Evolutionary conservation across 768 basidiomycete genomes (phyloP).

Genomic region (Sistotremastrum suecicum): DNA sequence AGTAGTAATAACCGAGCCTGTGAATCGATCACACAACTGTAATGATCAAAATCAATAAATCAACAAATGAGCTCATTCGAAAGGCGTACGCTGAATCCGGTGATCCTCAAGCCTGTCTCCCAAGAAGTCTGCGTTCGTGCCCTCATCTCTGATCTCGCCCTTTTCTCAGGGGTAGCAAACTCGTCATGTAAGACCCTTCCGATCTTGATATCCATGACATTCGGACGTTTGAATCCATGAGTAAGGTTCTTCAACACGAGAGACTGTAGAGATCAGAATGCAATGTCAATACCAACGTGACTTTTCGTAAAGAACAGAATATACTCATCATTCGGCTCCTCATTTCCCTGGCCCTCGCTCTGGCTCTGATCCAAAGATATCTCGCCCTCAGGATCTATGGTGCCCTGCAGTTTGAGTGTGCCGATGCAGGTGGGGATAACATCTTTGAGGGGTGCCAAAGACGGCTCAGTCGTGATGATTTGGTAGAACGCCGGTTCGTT

Average conservation of each 20-base stretch:
- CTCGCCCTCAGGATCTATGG: constrained; percentile 26
- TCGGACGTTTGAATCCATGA: constrained; percentile 61
- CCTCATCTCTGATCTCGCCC: constrained; percentile 56
- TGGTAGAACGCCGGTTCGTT: constrained; percentile 65
- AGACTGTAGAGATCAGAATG: constrained; percentile 31
- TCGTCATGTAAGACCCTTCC: constrained; percentile 82
- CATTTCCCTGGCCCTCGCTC: constrained; percentile 8
- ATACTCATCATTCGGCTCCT: constrained; percentile 31
- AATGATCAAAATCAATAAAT: too few relatives aligned
- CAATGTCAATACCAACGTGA: neutral
- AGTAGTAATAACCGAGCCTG: constrained; percentile 41
- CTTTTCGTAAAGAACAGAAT: neutral
- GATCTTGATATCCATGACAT: constrained; percentile 85
- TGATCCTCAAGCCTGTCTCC: constrained; percentile 68
- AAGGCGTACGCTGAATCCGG: constrained; percentile 69
- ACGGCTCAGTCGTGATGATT: constrained; percentile 23
- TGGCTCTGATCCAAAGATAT: neutral
- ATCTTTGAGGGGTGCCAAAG: constrained; percentile 27
- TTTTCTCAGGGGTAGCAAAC: constrained; percentile 46
- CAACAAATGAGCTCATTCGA: neutral
- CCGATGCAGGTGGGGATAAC: constrained; percentile 22
- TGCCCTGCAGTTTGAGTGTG: constrained; percentile 58
- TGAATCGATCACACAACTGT: constrained; percentile 60
- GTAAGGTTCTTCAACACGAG: constrained; percentile 80
- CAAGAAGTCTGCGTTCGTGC: constrained; percentile 60